Evolutionary conservation across 208 protist species (phyloP), one percentile per base, ranked within the genome.

Genomic region (Perkinsela sp.): DNA sequence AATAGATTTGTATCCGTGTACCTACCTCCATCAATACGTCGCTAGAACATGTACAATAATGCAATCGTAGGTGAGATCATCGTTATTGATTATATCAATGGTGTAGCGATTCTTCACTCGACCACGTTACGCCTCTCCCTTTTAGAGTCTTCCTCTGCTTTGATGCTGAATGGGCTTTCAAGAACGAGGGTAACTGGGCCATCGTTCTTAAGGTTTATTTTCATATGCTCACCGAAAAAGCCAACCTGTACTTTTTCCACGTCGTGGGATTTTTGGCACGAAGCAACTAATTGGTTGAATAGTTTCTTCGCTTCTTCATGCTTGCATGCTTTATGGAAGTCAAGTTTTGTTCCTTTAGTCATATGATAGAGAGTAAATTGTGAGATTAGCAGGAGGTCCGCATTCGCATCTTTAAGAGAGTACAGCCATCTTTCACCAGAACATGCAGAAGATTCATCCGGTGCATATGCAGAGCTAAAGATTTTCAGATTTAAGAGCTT

Each of bases 331-430:
- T 85, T 72, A 73, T 93, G 88, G 71, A 93, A 93, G 74, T 93
- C 88, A 1, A 85, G 85, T 68, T 89, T 92, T 68, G 78, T 88
- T 32, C 88, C 88, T 70, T 91, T 92, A 70, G 91, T 79, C 30
- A 83, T 78, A 70, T 89, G 81, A 75, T 81, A 88, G 29, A 93
- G 74, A 32, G 88, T 93, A 72, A 93, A 93, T 74, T 93, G 88
- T 28, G 83, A 90, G 32, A 93, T 80, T 32, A 93, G 77, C 15
- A 93, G 72, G 28, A 93, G 73, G 29, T 76, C 83, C 15, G 85
- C 86, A 31, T 90, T 71, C 69, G 90, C 86, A 1, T 93, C 83
- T 40, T 73, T 82, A 1, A 93, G 78, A 71, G 82, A 85, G 32
- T 75, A 74, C 32, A 69, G 77, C 88, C 88, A 93, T 68, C 70